Evolutionary conservation across 176 grass and related monocot genomes (phyloP), one percentile per base, ranked within the genome.

Genomic region (Olyra latifolia): DNA sequence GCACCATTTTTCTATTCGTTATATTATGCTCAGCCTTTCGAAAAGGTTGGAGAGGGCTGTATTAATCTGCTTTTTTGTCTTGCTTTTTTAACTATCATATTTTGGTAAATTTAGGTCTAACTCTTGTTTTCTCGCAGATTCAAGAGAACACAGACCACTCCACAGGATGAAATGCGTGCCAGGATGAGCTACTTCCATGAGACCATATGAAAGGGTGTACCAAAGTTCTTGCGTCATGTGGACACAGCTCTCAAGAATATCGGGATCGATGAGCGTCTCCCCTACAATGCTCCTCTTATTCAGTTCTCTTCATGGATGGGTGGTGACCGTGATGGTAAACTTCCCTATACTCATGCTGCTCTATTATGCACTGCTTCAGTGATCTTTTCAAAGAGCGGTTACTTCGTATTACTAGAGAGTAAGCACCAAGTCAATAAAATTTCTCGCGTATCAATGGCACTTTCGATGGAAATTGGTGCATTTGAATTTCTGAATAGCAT

Each of bases 291-390:
- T 40, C 89, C 91, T 20, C 85, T 97, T 14, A 94, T 97, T 73
- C 76, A 88, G 56, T 97, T 97, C 64, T 94, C 85, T 29, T 97
- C 94, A 53, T 97, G 94, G 94, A 97, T 97, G 91, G 94, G 91
- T 42, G 91, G 91, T 25, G 89, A 97, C 53, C 91, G 94, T 74
- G 94, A 94, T 80, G 94, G 94, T 97, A 90, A 71, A 27, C 49
- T 42, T 40, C 15, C 3, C 7, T 4, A 54, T 39, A 24, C n/a
- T 55, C 20, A 24, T 74, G 48, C 30, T 56, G 6, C 22, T 56
- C 39, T 23, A n/a, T 20, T 22, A 41, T 10, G 41, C 3, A 5
- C 17, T 48, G 46, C 3, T 48, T 48, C 46, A 48, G 15, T 48
- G 46, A 15, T 48, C 12, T 15, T 48, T 48, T 14, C 1, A 7